These are phyloP conservation scores for Yamadazyma takamatsuzukensis DNA, from an alignment of 805 yeast species.

Conservation along the genomic window DNA sequence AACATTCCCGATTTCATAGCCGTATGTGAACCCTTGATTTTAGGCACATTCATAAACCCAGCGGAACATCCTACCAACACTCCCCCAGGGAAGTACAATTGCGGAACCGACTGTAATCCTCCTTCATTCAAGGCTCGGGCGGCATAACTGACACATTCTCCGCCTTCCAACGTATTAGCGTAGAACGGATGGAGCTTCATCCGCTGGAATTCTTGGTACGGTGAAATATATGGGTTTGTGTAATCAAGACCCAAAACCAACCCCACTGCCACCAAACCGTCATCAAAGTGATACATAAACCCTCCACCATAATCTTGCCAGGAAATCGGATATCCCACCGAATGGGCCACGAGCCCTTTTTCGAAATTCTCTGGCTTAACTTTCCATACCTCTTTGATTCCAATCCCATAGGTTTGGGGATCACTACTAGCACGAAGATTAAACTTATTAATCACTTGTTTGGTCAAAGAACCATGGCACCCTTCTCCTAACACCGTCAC, in stretches of 20 bases:
- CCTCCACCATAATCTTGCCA: conserved; percentile 88
- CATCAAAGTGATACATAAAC: conserved; percentile 95
- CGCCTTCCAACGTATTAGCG: conserved; percentile 70
- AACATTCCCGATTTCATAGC: conserved; percentile 95
- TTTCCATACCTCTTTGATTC: conserved; percentile 97
- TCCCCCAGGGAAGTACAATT: conserved; percentile 93
- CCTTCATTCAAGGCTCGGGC: conserved; percentile 98
- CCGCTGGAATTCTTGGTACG: conserved; percentile 92
- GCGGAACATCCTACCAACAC: conserved; percentile 93
- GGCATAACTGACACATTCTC: conserved; percentile 89
- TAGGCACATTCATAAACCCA: conserved; percentile 96
- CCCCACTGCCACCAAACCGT: conserved; percentile 86
- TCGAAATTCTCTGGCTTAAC: conserved; percentile 78
- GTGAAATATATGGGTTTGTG: conserved; percentile 90
- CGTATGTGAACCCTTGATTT: conserved; percentile 95
- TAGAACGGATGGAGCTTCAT: conserved; percentile 92
- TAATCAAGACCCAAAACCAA: conserved; percentile 94
- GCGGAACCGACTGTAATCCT: conserved; percentile 90
- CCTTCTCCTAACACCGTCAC: conserved; percentile 93
- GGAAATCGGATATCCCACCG: conserved; percentile 83
- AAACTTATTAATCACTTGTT: conserved; percentile 67
- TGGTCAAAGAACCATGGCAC: conserved; percentile 93
- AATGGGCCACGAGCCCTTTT: conserved; percentile 78
- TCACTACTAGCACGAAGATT: conserved; percentile 60
- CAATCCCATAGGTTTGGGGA: conserved; percentile 92